Percentiles rank a stretch among this genome's conserved stretches.
Evolutionary conservation across 306 rosid genomes (phyloP).

Genomic region (Prunus fruticosa): DNA sequence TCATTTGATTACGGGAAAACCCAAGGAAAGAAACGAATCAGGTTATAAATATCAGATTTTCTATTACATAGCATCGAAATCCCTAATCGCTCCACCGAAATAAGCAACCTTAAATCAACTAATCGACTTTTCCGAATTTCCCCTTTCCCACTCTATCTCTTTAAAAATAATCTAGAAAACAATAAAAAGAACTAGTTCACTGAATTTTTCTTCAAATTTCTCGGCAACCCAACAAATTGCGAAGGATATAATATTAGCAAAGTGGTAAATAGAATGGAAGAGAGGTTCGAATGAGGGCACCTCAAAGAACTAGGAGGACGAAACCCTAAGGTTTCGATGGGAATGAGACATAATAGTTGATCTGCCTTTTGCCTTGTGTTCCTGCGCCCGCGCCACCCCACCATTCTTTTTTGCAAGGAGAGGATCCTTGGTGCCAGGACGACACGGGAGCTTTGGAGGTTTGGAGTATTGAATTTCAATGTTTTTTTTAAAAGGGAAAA

Average conservation of each 20-base stretch:
- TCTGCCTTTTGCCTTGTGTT: neutral
- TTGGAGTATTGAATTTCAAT: too few relatives aligned
- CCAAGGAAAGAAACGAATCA: neutral
- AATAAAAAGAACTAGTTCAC: neutral
- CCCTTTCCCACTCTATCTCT: neutral
- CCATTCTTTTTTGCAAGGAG: neutral
- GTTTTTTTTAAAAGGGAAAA: too few relatives aligned
- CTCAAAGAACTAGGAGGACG: conserved; percentile 65
- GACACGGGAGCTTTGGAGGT: neutral
- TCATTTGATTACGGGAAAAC: neutral
- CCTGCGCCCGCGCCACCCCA: neutral
- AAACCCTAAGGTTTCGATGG: conserved; percentile 34
- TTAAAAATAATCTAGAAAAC: neutral
- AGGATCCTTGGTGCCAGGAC: conserved; percentile 1
- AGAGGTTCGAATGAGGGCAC: conserved; percentile 18
- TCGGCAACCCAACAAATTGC: neutral
- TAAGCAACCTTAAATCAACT: neutral
- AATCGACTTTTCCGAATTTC: neutral
- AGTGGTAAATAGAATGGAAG: neutral
- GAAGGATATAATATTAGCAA: neutral
- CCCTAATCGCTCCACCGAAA: neutral
- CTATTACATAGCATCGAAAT: neutral
- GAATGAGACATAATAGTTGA: neutral
- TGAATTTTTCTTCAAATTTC: neutral
- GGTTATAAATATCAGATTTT: neutral